These are phyloP conservation scores for Leccinum variicolor DNA, from an alignment of 768 basidiomycete species.

Conservation along the genomic window DNA sequence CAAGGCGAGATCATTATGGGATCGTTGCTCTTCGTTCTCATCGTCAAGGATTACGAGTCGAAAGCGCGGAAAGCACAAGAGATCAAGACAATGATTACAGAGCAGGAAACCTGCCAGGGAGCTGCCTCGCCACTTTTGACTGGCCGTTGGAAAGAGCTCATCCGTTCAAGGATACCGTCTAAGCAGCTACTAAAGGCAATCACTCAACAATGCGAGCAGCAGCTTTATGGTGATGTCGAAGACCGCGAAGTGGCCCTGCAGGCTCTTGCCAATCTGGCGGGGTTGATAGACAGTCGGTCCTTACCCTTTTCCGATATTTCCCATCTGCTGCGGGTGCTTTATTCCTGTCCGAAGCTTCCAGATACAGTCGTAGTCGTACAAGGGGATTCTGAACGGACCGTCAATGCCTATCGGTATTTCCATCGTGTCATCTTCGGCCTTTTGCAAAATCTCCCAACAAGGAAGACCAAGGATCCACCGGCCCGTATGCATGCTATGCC, in stretches of 20 bases:
- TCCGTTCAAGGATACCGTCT: slow-evolving; percentile 17
- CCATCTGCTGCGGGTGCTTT: slow-evolving; percentile 45
- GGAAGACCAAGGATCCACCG: slow-evolving; percentile 21
- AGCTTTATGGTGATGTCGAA: slow-evolving; percentile 28
- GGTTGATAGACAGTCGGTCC: slow-evolving; percentile 47
- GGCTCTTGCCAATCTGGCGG: slow-evolving; percentile 57
- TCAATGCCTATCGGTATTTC: slow-evolving; percentile 47
- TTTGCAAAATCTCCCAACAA: slow-evolving; percentile 31
- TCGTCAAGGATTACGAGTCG: slow-evolving; percentile 62
- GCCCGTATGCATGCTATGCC: slow-evolving; percentile 21
- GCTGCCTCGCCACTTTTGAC: slow-evolving; percentile 13
- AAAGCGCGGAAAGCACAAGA: slow-evolving; percentile 30
- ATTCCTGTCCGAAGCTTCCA: slow-evolving; percentile 40
- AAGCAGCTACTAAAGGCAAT: slow-evolving; percentile 35
- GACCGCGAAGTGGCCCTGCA: slow-evolving; percentile 44
- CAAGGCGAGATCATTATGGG: slow-evolving; percentile 82
- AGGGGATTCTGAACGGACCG: slow-evolving; percentile 16
- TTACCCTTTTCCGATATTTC: slow-evolving; percentile 45
- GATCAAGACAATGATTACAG: slow-evolving; percentile 19
- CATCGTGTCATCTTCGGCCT: slow-evolving; percentile 45
- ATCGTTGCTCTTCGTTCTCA: slow-evolving; percentile 61
- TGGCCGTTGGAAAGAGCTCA: slow-evolving; percentile 19
- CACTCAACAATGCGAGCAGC: slow-evolving; percentile 24
- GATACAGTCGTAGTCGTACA: slow-evolving; percentile 39
- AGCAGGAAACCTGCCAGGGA: slow-evolving; percentile 14